These are phyloP conservation scores for Ceratocystis alfenasii DNA, from an alignment of 2,329 filamentous ascomycete species.

Conservation along the genomic window DNA sequence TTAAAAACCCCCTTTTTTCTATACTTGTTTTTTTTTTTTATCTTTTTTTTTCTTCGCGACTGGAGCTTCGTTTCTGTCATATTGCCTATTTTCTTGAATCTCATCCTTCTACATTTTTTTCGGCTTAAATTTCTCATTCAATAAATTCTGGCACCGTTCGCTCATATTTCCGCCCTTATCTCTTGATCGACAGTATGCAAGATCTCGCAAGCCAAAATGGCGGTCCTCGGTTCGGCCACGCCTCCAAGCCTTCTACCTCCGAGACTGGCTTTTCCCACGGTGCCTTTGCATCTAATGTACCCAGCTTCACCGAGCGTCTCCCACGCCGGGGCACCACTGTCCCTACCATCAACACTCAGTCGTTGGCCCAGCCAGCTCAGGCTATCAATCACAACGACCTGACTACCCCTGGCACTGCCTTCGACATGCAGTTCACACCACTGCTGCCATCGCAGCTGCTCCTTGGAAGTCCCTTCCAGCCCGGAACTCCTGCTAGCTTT, in stretches of 20 bases:
- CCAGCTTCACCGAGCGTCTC: conserved; percentile 77
- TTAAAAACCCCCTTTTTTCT: not conserved
- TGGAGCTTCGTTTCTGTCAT: conserved; percentile 7
- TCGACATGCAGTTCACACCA: conserved; percentile 98
- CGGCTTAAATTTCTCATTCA: no score
- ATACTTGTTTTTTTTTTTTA: conserved; percentile 4
- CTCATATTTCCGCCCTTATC: conserved; percentile 28
- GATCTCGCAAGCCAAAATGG: conserved; percentile 57
- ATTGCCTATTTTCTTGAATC: conserved; percentile 12
- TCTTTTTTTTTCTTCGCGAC: not conserved
- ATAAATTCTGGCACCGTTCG: not conserved
- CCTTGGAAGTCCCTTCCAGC: conserved; percentile 91
- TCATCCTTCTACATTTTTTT: conserved; percentile 9
- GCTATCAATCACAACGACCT: conserved; percentile 52
- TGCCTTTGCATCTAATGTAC: conserved; percentile 76
- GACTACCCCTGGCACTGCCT: conserved; percentile 74
- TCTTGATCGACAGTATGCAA: conserved; percentile 64
- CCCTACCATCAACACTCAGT: conserved; percentile 80
- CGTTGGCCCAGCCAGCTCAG: conserved; percentile 39
- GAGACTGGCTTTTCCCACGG: conserved; percentile 88
- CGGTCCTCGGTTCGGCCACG: conserved; percentile 56
- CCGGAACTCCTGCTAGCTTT: conserved; percentile 81
- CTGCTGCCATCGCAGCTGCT: conserved; percentile 88
- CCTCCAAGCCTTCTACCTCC: conserved; percentile 69
- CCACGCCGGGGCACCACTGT: conserved; percentile 70